phyloP scores from a whole-genome alignment of 164 flowering plant genomes.

The Chimonanthus praecox region DNA sequence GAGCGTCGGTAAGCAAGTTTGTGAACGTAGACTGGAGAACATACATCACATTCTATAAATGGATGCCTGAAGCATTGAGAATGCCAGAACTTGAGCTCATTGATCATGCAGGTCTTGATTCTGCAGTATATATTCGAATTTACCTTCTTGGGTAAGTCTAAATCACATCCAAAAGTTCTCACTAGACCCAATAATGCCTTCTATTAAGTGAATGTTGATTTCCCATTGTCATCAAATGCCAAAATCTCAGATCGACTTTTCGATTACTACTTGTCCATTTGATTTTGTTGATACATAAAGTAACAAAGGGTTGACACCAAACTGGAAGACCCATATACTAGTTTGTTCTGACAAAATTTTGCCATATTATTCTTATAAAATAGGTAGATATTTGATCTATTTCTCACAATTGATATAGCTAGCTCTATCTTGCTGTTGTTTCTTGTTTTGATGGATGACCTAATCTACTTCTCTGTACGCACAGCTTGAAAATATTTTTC shows the following conservation, averaged over 20 bases:
- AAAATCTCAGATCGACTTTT: no score
- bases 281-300: neutral
- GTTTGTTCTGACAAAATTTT: no score
- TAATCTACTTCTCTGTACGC: conserved; percentile 11
- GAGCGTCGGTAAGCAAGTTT: conserved; percentile 49
- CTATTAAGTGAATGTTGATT: neutral
- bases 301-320: neutral
- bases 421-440: neutral
- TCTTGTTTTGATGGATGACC: neutral
- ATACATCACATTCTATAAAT: conserved; percentile 63
- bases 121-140: conserved; percentile 76
- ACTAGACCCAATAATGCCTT: neutral
- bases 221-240: no score
- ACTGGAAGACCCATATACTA: neutral
- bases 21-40: conserved; percentile 66
- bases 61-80: conserved; percentile 90
- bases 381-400: no score
- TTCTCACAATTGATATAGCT: no score
- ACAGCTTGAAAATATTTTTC: conserved; percentile 71
- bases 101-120: conserved; percentile 91
- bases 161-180: neutral
- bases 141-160: conserved; percentile 80
- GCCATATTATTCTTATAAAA: neutral
- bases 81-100: conserved; percentile 95
- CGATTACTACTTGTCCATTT: no score